Evolutionary conservation across 768 basidiomycete genomes (phyloP), one percentile per base, ranked within the genome.

Genomic region (Psilocybe subaeruginosa): DNA sequence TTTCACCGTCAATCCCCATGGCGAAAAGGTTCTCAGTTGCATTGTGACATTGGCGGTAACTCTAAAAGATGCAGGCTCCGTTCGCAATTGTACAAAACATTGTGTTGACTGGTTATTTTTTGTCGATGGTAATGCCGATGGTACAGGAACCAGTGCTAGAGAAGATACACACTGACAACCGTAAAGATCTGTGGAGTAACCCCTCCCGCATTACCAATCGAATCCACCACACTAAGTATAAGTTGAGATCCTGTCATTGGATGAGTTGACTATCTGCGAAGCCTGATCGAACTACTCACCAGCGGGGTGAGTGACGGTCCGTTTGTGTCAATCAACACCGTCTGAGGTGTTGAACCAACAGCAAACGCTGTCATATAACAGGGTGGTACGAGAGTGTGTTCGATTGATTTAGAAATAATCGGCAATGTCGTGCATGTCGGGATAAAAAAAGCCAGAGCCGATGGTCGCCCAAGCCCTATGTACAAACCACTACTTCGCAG

Each of bases 281-380:
- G 19, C 31, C 23, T 37, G 27, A 4, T 27, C 16, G 5, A 61
- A 27, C 46, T 2, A 68, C 79, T 63, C 60, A 82, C 84, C 80
- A 64, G 67, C 61, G 43, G 73, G 73, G 61, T 79, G 75, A 39
- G 71, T 74, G 5, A 78, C 73, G 6, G 72, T 73, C 84, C 84
- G 19, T 19, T 19, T 16, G 68, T 61, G 11, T 80, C 82, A 23
- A 81, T 67, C 19, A 73, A 61, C 0, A 72, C 69, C 7, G 74
- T 74, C 11, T 73, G 74, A 0, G 76, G 73, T 1, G 72, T 72
- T 17, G 77, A 79, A 17, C 66, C 73, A 17, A 74, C 66, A 35
- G 76, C 77, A 53, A 80, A 76, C 0, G 79, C 78, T 16, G 80
- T 70, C 71, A 83, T 72, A 61, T 77, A 77, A 62, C 78, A 84